These are phyloP conservation scores for Penicillium griseofulvum DNA, from an alignment of 2,329 filamentous ascomycete genomes.

Conservation along the genomic window DNA sequence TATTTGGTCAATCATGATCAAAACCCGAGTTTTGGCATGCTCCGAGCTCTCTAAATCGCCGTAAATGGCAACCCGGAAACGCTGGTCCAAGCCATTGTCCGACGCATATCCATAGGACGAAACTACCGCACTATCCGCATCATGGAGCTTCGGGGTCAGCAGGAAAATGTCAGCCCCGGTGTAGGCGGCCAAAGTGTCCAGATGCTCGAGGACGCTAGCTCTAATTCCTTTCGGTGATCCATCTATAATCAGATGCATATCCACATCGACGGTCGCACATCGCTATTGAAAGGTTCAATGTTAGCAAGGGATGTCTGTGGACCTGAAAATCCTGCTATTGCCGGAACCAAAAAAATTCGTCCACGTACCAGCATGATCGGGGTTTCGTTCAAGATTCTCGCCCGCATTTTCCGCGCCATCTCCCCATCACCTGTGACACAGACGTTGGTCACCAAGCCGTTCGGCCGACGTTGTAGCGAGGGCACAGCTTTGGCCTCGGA, in stretches of 20 bases:
- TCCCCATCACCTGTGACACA: slow-evolving; percentile 87
- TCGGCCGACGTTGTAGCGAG: slow-evolving; percentile 46
- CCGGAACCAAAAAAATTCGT: slow-evolving; percentile 17
- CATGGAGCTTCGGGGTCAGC: slow-evolving; percentile 80
- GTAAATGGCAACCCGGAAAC: slow-evolving; percentile 90
- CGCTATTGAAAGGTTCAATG: slow-evolving; percentile 55
- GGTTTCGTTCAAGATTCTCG: slow-evolving; percentile 85
- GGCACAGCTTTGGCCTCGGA: slow-evolving; percentile 69
- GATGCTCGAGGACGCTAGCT: slow-evolving; percentile 72
- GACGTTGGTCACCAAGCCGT: slow-evolving; percentile 76
- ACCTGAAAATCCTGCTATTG: slow-evolving; percentile 6
- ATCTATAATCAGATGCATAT: slow-evolving; percentile 85
- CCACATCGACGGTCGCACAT: slow-evolving; percentile 89
- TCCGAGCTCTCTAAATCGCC: slow-evolving; percentile 93
- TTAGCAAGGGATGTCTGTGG: slow-evolving; percentile 20
- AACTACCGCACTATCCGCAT: slow-evolving; percentile 70
- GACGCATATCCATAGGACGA: slow-evolving; percentile 74
- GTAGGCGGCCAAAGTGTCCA: slow-evolving; percentile 81
- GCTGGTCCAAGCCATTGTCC: slow-evolving; percentile 78
- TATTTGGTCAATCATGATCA: slow-evolving; percentile 96
- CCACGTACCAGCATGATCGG: slow-evolving; percentile 81
- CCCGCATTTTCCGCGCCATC: slow-evolving; percentile 82
- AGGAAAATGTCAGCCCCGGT: slow-evolving; percentile 97
- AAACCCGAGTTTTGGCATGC: slow-evolving; percentile 90
- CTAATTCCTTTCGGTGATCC: slow-evolving; percentile 66